Conservation (phyloP, 164 flowering plant genomes). For the Magnolia sinica region DNA sequence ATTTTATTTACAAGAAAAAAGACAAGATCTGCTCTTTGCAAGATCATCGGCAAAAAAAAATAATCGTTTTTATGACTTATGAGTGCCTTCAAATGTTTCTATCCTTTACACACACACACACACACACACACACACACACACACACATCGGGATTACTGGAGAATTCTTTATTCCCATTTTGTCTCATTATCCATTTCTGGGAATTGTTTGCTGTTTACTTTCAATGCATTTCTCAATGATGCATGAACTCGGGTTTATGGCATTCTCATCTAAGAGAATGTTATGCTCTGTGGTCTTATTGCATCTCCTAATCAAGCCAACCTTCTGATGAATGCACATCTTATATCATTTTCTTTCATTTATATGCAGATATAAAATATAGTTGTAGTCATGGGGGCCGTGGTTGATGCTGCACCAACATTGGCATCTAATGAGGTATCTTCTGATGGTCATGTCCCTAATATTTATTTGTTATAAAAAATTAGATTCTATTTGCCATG, state of each 20-base stretch:
- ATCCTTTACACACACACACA: background rate
- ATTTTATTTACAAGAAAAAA: too few relatives aligned
- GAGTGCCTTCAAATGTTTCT: background rate
- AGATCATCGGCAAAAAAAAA: too few relatives aligned
- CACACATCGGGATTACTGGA: too few relatives aligned
- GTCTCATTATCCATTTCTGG: background rate
- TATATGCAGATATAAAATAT: background rate
- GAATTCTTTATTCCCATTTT: background rate
- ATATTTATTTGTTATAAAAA: background rate
- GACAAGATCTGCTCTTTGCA: too few relatives aligned
- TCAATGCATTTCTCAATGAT: background rate
- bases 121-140: background rate
- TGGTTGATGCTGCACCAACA: slow-evolving; percentile 6
- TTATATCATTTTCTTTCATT: background rate
- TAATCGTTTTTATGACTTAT: too few relatives aligned
- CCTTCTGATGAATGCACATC: background rate
- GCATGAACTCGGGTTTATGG: background rate
- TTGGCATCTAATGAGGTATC: slow-evolving; percentile 1
- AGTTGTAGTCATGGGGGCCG: slow-evolving; percentile 3
- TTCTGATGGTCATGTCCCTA: background rate
- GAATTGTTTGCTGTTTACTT: too few relatives aligned
- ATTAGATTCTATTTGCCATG: too few relatives aligned
- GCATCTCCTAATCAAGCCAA: background rate
- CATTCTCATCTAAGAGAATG: background rate
- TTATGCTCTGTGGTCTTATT: background rate